Percentiles rank a stretch among this genome's conserved stretches.
Conservation (phyloP, 306 rosid genomes). For the Amphicarpaea edgeworthii region DNA sequence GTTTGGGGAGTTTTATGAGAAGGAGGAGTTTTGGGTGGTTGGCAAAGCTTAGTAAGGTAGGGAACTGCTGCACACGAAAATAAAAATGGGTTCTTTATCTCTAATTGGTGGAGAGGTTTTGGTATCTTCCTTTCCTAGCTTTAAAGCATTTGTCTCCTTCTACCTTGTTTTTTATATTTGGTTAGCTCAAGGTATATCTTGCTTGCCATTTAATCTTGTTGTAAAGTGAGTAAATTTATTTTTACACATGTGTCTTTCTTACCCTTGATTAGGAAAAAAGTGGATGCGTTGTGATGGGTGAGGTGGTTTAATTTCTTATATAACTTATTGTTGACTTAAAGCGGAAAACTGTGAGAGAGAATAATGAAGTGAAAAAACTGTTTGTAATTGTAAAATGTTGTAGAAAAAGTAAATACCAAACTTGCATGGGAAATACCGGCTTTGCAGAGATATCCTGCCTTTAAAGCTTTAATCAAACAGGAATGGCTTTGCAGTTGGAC, state of each 20-base stretch:
- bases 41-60: conserved; percentile 30
- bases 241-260: conserved; percentile 9
- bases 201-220: conserved; percentile 19
- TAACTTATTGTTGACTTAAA: conserved; percentile 9
- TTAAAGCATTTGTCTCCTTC: conserved; percentile 53
- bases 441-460: conserved; percentile 19
- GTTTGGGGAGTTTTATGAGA: conserved; percentile 40
- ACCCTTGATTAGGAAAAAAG: conserved; percentile 23
- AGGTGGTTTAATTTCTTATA: conserved; percentile 10
- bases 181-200: conserved; percentile 41
- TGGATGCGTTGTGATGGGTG: not conserved
- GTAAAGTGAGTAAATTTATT: conserved; percentile 3
- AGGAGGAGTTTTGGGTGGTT: conserved; percentile 33
- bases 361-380: not conserved
- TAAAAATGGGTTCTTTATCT: conserved; percentile 52
- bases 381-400: not conserved
- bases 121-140: conserved; percentile 89
- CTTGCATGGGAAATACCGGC: conserved; percentile 49
- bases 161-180: not conserved
- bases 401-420: conserved; percentile 64
- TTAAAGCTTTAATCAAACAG: conserved; percentile 30
- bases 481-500: conserved; percentile 5
- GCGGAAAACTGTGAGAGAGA: not conserved
- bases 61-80: conserved; percentile 42
- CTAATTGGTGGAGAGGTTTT: conserved; percentile 73